These are phyloP conservation scores for Populus hybrid DNA, from an alignment of 441 rosid genomes.

Conservation along the genomic window DNA sequence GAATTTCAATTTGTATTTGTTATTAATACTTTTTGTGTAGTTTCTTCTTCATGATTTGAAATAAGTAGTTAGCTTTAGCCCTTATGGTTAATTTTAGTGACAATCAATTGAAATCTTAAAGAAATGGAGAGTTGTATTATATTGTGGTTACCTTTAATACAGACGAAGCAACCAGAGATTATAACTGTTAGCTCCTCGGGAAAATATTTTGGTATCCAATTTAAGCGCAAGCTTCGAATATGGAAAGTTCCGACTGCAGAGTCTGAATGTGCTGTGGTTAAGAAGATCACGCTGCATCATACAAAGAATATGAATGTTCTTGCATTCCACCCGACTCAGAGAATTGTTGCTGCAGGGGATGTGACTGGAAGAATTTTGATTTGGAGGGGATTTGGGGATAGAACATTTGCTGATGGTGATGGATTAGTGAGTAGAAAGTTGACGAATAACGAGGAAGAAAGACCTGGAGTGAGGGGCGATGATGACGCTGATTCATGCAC, in stretches of 20 bases:
- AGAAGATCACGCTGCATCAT: conserved; percentile 76
- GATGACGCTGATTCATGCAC: conserved; percentile 98
- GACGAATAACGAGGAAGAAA: conserved; percentile 52
- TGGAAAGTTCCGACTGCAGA: conserved; percentile 74
- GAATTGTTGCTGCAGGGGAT: conserved; percentile 88
- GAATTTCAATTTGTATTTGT: background rate
- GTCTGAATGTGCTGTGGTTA: conserved; percentile 34
- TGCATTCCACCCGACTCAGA: conserved; percentile 86
- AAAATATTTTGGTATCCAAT: conserved; percentile 55
- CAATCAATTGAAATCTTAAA: background rate
- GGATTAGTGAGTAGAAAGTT: conserved; percentile 24
- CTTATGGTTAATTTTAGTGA: background rate
- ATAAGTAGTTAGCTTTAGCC: background rate
- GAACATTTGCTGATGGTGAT: conserved; percentile 34
- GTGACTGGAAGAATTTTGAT: conserved; percentile 85
- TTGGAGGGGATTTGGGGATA: conserved; percentile 86
- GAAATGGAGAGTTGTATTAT: background rate
- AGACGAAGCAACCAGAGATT: conserved; percentile 63
- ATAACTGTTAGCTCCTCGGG: conserved; percentile 65
- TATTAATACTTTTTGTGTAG: background rate
- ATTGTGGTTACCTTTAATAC: conserved; percentile 26
- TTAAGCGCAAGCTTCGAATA: conserved; percentile 54
- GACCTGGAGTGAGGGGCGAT: conserved; percentile 77
- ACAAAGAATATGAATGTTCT: conserved; percentile 59
- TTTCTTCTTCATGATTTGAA: too few relatives aligned